Conservation (phyloP, 352 stramenopile genomes). For the Phytophthora cactorum region DNA sequence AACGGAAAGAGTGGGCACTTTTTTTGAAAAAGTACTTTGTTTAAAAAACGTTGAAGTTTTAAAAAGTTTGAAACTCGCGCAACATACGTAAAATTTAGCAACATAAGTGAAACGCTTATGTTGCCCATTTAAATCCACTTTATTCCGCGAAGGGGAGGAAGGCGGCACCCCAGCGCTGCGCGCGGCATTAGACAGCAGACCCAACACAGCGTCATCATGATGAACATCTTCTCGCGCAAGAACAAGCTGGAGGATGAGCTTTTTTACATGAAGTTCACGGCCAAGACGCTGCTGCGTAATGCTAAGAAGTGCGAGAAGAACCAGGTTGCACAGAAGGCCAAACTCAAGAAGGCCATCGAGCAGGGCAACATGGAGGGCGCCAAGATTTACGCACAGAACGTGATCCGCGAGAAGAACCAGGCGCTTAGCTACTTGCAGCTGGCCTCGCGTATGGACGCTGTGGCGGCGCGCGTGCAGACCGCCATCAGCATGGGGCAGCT, state of each 20-base stretch:
- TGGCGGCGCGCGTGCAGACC: conserved; percentile 96
- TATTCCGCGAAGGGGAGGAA: not conserved
- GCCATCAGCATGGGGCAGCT: conserved; percentile 96
- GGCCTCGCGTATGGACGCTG: conserved; percentile 96
- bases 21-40: too few relatives aligned
- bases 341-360: conserved; percentile 97
- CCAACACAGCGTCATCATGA: conserved; percentile 33
- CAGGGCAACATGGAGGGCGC: conserved; percentile 98
- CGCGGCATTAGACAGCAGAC: not conserved
- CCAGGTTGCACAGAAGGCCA: conserved; percentile 93
- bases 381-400: conserved; percentile 96
- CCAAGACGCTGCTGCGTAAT: conserved; percentile 89
- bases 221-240: conserved; percentile 88
- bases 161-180: not conserved
- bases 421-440: conserved; percentile 96
- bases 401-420: conserved; percentile 88
- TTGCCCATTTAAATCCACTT: not conserved
- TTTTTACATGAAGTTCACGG: conserved; percentile 92
- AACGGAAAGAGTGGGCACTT: too few relatives aligned
- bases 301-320: conserved; percentile 99
- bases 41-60: too few relatives aligned
- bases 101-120: not conserved
- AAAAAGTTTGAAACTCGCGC: too few relatives aligned
- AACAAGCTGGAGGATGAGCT: conserved; percentile 89
- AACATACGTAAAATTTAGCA: not conserved